Evolutionary conservation across 257 asterid species (phyloP), one percentile per base, ranked within the genome.

Genomic region (Lycium ferocissimum): DNA sequence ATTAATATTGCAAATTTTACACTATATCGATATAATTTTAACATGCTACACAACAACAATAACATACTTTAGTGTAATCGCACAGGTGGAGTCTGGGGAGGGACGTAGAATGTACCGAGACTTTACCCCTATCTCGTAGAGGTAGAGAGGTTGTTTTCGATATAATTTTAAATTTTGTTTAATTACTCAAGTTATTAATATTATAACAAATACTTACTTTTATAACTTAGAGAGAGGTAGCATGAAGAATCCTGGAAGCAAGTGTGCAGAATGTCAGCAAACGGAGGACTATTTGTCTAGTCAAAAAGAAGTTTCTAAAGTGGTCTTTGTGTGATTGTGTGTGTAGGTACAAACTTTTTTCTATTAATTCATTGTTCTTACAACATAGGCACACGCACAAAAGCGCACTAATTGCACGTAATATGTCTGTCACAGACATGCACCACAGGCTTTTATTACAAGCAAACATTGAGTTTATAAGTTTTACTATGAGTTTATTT

Each of bases 201-300:
- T 35, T 37, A 67, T 67, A 67, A 33, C 6, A 22, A 63, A 13
- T 63, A 5, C 8, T 65, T 65, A 66, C 47, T 66, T 66, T 13
- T 63, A 66, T 35, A 12, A 66, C 33, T 66, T 12, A 35, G 12
- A 40, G 47, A 4, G 53, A 35, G 9, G 38, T 47, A 18, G 10
- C 45, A 13, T 83, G 45, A 61, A 56, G 71, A 59, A 59, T 70
- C 82, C 79, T 75, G 92, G 92, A 86, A 92, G 88, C 94, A 91
- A 75, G 91, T 85, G 91, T 89, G 92, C 94, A 92, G 90, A 91
- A 92, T 90, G 93, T 91, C 89, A 90, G 92, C 91, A 72, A 75
- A 86, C 85, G 90, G 83, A 83, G 26, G 47, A 78, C 65, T 78
- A 78, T 62, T 90, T 90, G 92, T 90, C 91, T 83, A 84, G 86